Evolutionary conservation across 2,329 filamentous ascomycete genomes (phyloP), one percentile per base, ranked within the genome.

Genomic region (Exophiala mesophila): DNA sequence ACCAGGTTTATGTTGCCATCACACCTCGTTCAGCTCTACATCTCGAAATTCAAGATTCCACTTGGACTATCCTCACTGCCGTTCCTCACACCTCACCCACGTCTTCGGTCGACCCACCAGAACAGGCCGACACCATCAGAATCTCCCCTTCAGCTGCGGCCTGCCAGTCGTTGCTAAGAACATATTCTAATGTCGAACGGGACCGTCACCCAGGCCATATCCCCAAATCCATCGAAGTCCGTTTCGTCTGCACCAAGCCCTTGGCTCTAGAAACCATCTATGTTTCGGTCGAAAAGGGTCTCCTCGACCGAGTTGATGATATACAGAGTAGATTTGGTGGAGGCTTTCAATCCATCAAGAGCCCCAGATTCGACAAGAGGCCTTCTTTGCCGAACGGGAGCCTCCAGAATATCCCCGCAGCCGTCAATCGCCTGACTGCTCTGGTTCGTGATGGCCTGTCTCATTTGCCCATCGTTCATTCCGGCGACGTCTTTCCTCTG

Each of bases 11-110:
- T 46, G 59, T 73, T 45, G 70, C 70, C 34, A 61, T 73, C 39
- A 64, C 70, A 20, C 70, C 70, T 16, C 67, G 63, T 49, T 64
- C 65, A 4, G 65, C 69, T 10, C 60, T 63, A 30, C 58, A 62
- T 33, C 58, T 50, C 39, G 59, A 67, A 49, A 62, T 70, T 30
- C 72, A 84, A 59, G 78, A 80, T 44, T 77, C 80, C 13, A 74
- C 77, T 34, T 98, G 92, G 92, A 88, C 88, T 5, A 77, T 97
- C 36, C 77, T 97, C 23, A 86, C 90, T 1, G 78, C 94, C 45
- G 20, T 18, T 15, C 70, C 73, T 40, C 68, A 65, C 41, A 63
- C 55, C n/a, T 57, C 55, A 49, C 66, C 63, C 5, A 29, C 39
- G 7, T 26, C 23, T 12, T n/a, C n/a, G n/a, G n/a, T n/a, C n/a